Evolutionary conservation across 2,329 filamentous ascomycete genomes (phyloP), one percentile per base, ranked within the genome.

Genomic region (Colletotrichum scovillei): DNA sequence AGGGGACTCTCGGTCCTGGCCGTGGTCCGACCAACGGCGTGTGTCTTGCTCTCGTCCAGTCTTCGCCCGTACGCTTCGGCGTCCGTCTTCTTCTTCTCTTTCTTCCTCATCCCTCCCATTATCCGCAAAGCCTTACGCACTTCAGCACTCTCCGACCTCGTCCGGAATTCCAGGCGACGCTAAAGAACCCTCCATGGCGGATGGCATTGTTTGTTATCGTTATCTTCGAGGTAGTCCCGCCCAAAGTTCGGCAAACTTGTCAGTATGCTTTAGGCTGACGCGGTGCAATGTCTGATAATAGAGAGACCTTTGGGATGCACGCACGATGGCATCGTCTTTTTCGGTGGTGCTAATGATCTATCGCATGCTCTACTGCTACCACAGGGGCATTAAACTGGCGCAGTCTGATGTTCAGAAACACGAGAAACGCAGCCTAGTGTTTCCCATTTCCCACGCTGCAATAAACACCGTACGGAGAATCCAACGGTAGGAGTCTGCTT

Each of bases 391-490:
- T 59, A 35, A 70, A 38, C 66, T 65, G 70, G 70, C 55, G 60
- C 56, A 57, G 26, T 73, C 70, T 65, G 67, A 73, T 65, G 60
- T 73, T 73, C 67, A 38, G 70, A 73, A 73, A 70, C 67, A 70
- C 70, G n/a, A 70, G 60, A 73, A 60, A 70, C 70, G 59, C 70
- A 70, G 55, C 60, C 67, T 65, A 73, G 70, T 73, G 70, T 73
- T 73, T 73, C 70, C 70, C 67, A 70, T 73, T n/a, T 66, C 67
- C 56, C 32, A 57, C 60, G 60, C 67, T 70, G 46, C 35, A 42
- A n/a, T 46, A 46, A 16, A 46, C 42, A 42, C 35, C 12, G 35
- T 42, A 42, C 42, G 42, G 42, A 8, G 19, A n/a, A 8, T 19
- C 42, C 42, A n/a, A 8, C 42, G 58, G 14, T 11, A 38, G 59